phyloP scores from a whole-genome alignment of 108 stramenopile species.

The Tribonema minus region DNA sequence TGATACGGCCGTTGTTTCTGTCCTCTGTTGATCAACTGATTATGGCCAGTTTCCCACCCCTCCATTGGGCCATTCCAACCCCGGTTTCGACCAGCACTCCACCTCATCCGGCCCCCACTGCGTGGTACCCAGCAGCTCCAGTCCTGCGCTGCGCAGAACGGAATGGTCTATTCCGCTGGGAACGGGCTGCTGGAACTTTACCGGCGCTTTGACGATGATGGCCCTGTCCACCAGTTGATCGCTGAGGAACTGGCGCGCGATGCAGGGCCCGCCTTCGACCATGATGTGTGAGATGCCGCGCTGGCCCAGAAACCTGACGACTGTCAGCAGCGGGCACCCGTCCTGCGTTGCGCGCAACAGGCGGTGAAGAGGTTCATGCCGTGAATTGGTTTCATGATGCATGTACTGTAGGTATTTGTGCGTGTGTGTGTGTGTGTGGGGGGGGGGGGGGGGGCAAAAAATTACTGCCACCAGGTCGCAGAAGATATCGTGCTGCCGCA shows the following conservation, averaged over 20 bases:
- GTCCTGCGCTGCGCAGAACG: constrained; percentile 11
- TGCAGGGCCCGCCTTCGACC: constrained; percentile 33
- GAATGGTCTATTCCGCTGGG: not conserved
- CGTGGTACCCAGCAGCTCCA: constrained; percentile 21
- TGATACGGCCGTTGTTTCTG: too few relatives aligned
- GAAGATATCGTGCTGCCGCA: too few relatives aligned
- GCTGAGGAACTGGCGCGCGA: not conserved
- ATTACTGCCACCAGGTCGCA: too few relatives aligned
- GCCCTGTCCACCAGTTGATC: constrained; percentile 24
- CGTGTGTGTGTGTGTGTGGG: too few relatives aligned
- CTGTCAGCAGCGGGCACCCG: not conserved
- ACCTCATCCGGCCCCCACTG: constrained; percentile 16
- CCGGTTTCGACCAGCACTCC: constrained; percentile 32
- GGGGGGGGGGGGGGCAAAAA: too few relatives aligned
- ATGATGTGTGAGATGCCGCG: constrained; percentile 13
- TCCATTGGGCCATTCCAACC: constrained; percentile 13
- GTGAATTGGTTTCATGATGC: too few relatives aligned
- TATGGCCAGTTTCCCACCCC: constrained; percentile 20
- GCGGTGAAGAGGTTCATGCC: too few relatives aligned
- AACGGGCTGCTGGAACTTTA: constrained; percentile 14
- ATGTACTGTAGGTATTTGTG: too few relatives aligned
- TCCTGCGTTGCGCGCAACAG: not conserved
- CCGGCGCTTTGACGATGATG: constrained; percentile 18
- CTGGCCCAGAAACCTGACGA: not conserved
- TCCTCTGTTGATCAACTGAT: too few relatives aligned